A percentile compares a stretch with the other conserved stretches of the same genome.
Conservation (phyloP, 2,329 filamentous ascomycete species). For the Daldinia sp. region DNA sequence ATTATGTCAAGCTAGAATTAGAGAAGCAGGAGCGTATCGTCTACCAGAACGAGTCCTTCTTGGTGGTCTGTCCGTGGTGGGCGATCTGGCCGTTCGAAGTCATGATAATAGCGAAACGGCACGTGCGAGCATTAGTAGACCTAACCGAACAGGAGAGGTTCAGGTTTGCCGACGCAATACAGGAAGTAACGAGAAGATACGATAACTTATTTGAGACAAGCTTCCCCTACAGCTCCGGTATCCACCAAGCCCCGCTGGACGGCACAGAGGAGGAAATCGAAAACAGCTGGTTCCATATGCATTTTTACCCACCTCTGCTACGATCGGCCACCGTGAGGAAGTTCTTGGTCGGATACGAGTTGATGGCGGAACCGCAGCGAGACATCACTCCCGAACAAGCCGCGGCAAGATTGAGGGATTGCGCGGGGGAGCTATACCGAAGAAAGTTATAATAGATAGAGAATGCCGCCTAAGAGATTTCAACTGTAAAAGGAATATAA, state of each 20-base stretch:
- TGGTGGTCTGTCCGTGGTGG: slow-evolving; percentile 97
- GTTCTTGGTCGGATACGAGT: slow-evolving; percentile 95
- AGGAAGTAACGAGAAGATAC: slow-evolving; percentile 90
- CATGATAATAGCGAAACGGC: slow-evolving; percentile 85
- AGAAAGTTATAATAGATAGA: slow-evolving; percentile 62
- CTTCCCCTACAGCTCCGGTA: slow-evolving; percentile 96
- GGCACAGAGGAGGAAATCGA: slow-evolving; percentile 87
- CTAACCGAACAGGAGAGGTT: slow-evolving; percentile 77
- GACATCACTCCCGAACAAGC: slow-evolving; percentile 99
- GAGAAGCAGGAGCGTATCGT: slow-evolving; percentile 87
- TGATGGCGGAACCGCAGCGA: slow-evolving; percentile 97
- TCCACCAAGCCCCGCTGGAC: slow-evolving; percentile 92
- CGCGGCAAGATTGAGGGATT: slow-evolving; percentile 78
- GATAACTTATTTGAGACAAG: slow-evolving; percentile 97
- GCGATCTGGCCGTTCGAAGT: slow-evolving; percentile 97
- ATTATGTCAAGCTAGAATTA: slow-evolving; percentile 87
- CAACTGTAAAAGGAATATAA: background rate
- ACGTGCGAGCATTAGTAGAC: slow-evolving; percentile 88
- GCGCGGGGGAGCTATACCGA: slow-evolving; percentile 86
- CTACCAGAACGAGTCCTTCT: slow-evolving; percentile 86
- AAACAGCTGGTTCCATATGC: slow-evolving; percentile 91
- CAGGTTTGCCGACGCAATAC: slow-evolving; percentile 83
- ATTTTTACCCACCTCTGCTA: slow-evolving; percentile 95
- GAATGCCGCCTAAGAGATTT: background rate
- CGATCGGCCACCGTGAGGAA: slow-evolving; percentile 94